Conservation (phyloP, 1,284 basidiomycete species). For the Rhodofomes roseus region DNA sequence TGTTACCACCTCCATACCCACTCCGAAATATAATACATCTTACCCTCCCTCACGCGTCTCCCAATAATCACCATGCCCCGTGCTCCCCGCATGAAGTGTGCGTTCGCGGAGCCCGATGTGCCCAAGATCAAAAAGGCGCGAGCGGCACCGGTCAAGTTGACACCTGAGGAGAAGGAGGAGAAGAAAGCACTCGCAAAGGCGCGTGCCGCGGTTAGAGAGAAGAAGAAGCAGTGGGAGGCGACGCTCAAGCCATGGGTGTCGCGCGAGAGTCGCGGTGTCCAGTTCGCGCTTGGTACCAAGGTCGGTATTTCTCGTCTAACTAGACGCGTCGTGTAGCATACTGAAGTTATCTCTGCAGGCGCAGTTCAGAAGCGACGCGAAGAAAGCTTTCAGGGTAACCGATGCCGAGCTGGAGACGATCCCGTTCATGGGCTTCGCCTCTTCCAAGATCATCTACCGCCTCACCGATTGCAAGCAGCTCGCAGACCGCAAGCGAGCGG, state of each 20-base stretch:
- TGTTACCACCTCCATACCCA: not conserved
- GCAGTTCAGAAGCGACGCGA: not conserved
- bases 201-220: not conserved
- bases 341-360: not conserved
- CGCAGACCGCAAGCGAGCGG: not conserved
- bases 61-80: not conserved
- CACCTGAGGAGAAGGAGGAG: not conserved
- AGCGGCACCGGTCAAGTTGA: not conserved
- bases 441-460: not conserved
- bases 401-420: not conserved
- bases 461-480: not conserved
- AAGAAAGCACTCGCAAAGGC: not conserved
- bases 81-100: not conserved
- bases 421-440: not conserved
- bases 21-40: not conserved
- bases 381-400: not conserved
- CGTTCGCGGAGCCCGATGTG: not conserved
- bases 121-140: not conserved
- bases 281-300: not conserved
- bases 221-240: not conserved
- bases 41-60: not conserved
- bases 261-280: not conserved
- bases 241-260: not conserved
- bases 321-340: not conserved
- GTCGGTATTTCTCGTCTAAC: not conserved